Percentiles rank a stretch among this genome's conserved stretches.
Evolutionary conservation across 78 protist genomes (phyloP).

Genomic region (Protostelium mycophagum): DNA sequence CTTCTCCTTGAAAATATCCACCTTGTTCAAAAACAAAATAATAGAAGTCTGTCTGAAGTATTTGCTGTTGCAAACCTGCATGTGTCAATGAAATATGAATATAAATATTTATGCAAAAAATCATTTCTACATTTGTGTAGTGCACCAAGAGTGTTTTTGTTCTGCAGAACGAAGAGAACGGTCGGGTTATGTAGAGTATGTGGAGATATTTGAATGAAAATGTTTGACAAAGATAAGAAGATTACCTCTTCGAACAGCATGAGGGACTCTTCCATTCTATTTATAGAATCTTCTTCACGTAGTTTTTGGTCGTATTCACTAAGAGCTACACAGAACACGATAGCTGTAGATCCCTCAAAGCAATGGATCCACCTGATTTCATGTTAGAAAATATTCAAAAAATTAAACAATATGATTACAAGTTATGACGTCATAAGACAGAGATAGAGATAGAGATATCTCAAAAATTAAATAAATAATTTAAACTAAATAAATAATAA

Average conservation of each 20-base stretch:
- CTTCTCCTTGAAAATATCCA: constrained; percentile 71
- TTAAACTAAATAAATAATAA: not conserved
- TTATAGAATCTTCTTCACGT: constrained; percentile 61
- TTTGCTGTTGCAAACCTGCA: constrained; percentile 48
- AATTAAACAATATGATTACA: not conserved
- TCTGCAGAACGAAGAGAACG: not conserved
- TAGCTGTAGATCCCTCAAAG: constrained; percentile 70
- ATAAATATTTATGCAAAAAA: too few species aligned
- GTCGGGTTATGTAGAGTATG: not conserved
- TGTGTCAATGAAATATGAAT: too few species aligned
- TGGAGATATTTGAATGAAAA: not conserved
- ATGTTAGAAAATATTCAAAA: not conserved
- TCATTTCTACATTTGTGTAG: too few species aligned
- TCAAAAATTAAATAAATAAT: not conserved
- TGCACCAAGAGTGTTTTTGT: too few species aligned
- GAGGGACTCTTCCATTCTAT: constrained; percentile 74
- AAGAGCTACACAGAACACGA: constrained; percentile 67
- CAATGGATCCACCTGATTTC: constrained; percentile 54
- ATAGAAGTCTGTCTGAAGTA: constrained; percentile 47
- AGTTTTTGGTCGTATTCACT: constrained; percentile 73
- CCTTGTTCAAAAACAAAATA: constrained; percentile 72
- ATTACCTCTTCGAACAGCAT: constrained; percentile 63
- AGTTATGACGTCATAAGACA: not conserved
- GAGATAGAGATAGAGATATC: not conserved
- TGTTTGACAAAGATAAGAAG: constrained; percentile 63